Conservation (phyloP, 2,329 filamentous ascomycete genomes). For the Microsporum canis region DNA sequence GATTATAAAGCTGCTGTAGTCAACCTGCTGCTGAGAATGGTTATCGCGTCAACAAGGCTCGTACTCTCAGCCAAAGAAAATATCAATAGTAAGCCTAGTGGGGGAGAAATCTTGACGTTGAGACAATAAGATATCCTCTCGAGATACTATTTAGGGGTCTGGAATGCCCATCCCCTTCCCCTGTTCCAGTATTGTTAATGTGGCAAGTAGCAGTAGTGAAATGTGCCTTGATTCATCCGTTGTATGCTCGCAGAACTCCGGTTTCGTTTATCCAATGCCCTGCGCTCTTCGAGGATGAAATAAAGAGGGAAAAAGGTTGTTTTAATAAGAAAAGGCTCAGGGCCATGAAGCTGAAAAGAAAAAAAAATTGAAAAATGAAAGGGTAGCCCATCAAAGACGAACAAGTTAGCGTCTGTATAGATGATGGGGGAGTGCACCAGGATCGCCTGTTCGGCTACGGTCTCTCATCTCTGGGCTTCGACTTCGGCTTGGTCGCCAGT, state of each 20-base stretch:
- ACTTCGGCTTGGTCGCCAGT: constrained; percentile 10
- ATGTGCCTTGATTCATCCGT: neutral
- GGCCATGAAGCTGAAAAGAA: neutral
- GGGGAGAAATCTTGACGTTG: too few relatives aligned
- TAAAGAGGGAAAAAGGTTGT: neutral
- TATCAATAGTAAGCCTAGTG: too few relatives aligned
- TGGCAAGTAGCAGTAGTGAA: neutral
- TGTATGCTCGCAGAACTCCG: neutral
- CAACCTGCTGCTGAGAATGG: too few relatives aligned
- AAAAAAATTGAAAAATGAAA: neutral
- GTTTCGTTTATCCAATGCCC: neutral
- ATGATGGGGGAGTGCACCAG: constrained; percentile 7
- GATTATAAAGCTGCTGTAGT: too few relatives aligned
- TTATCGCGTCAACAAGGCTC: too few relatives aligned
- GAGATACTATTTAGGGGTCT: too few relatives aligned
- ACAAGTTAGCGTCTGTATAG: constrained; percentile 9
- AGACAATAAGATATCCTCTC: too few relatives aligned
- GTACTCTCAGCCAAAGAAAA: too few relatives aligned
- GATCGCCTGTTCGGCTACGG: constrained; percentile 8
- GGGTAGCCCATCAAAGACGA: neutral
- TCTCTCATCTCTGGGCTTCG: constrained; percentile 10
- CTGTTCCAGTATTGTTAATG: neutral
- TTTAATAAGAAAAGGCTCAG: neutral
- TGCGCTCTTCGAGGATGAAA: neutral
- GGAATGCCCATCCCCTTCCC: neutral